phyloP scores from a whole-genome alignment of 345 rosid genomes.

The Noccaea caerulescens region DNA sequence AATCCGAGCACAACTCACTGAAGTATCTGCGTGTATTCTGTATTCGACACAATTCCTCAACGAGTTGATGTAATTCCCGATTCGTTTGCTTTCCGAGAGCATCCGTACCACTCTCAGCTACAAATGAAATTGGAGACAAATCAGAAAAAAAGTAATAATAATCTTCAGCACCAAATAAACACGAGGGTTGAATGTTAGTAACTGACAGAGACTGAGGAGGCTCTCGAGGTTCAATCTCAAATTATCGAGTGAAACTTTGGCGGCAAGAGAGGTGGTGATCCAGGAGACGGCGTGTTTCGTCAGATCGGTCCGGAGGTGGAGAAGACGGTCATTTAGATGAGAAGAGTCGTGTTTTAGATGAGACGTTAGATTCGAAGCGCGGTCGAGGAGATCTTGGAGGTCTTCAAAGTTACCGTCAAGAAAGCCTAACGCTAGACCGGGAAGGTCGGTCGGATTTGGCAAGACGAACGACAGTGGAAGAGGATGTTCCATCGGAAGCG shows the following conservation, averaged over 20 bases:
- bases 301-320: slow-evolving; percentile 49
- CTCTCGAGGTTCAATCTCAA: slow-evolving; percentile 48
- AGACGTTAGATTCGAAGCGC: slow-evolving; percentile 48
- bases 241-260: slow-evolving; percentile 51
- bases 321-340: slow-evolving; percentile 47
- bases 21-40: slow-evolving; percentile 51
- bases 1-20: slow-evolving; percentile 47
- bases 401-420: slow-evolving; percentile 54
- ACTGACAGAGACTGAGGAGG: slow-evolving; percentile 45
- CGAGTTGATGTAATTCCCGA: slow-evolving; percentile 53
- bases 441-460: slow-evolving; percentile 46
- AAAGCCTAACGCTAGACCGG: slow-evolving; percentile 37
- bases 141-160: neutral
- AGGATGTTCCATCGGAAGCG: slow-evolving; percentile 39
- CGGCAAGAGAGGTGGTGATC: slow-evolving; percentile 62
- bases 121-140: slow-evolving; percentile 28
- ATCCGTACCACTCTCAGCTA: slow-evolving; percentile 51
- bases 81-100: slow-evolving; percentile 37
- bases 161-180: neutral
- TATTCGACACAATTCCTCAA: slow-evolving; percentile 53
- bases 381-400: slow-evolving; percentile 49
- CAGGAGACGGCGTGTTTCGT: slow-evolving; percentile 62
- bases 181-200: slow-evolving; percentile 1
- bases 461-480: slow-evolving; percentile 38
- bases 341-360: slow-evolving; percentile 43